phyloP scores from a whole-genome alignment of 495 filamentous ascomycete genomes.

The Xylaria cubensis region DNA sequence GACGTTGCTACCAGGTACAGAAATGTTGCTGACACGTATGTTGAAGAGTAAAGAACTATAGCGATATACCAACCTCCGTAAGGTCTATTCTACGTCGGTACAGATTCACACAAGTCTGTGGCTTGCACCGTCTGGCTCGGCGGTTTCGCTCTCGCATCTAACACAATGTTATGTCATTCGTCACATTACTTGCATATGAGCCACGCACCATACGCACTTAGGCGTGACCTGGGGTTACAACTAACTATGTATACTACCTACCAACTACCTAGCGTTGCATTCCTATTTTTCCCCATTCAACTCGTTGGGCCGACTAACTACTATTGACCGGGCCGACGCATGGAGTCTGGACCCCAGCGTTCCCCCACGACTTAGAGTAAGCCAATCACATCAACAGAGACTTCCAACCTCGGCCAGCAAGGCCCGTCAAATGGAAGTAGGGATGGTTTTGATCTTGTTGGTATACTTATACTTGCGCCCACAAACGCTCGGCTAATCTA shows the following conservation, averaged over 20 bases:
- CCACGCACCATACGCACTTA: background rate
- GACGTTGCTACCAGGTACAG: background rate
- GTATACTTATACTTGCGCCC: background rate
- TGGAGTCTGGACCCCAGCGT: constrained; percentile 6
- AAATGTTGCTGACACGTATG: background rate
- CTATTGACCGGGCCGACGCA: background rate
- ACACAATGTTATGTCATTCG: constrained; percentile 9
- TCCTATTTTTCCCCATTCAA: background rate
- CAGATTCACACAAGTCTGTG: background rate
- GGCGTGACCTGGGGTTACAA: background rate
- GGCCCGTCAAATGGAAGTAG: background rate
- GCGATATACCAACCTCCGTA: too few species aligned
- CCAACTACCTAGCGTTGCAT: constrained; percentile 2
- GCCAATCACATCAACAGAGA: constrained; percentile 10
- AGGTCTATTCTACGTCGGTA: background rate
- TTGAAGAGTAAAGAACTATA: background rate
- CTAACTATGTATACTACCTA: too few species aligned
- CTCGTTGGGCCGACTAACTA: background rate
- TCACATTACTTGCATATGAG: constrained; percentile 6
- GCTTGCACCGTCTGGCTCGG: constrained; percentile 7
- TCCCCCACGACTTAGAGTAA: background rate
- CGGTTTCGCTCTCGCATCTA: constrained; percentile 2
- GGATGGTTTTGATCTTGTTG: constrained; percentile 12
- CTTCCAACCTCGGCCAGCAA: constrained; percentile 3
- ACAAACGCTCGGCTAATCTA: constrained; percentile 13